These are phyloP conservation scores for Haematococcus lacustris DNA, from an alignment of 139 green algal species.

Conservation along the genomic window DNA sequence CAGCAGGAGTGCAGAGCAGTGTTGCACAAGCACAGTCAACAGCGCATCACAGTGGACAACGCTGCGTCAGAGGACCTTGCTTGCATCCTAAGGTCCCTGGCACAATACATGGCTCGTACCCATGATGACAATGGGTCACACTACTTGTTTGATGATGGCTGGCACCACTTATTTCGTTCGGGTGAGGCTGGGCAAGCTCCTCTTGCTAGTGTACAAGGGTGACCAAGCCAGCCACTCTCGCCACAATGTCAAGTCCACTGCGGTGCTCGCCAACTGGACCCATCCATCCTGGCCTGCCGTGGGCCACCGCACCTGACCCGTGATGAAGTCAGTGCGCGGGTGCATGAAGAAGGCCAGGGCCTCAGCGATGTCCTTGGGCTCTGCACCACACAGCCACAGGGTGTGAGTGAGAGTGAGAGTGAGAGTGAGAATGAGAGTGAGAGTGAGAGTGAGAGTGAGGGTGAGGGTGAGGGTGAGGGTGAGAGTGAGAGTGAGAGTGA, in stretches of 20 bases:
- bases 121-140: not conserved
- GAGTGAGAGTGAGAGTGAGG: not conserved
- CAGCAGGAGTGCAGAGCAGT: not conserved
- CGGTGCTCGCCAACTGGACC: not conserved
- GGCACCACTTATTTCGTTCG: not conserved
- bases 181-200: not conserved
- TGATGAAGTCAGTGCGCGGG: conserved; percentile 1
- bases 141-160: not conserved
- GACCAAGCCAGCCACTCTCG: not conserved
- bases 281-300: not conserved
- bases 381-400: not conserved
- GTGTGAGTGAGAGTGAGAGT: not conserved
- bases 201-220: not conserved
- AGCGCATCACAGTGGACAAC: not conserved
- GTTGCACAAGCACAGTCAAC: not conserved
- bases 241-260: not conserved
- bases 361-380: not conserved
- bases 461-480: no score
- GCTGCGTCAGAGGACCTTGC: not conserved
- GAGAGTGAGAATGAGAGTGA: no score
- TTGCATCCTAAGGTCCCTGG: not conserved
- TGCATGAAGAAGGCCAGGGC: conserved; percentile 1
- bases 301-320: not conserved
- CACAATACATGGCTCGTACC: not conserved
- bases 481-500: no score